Conservation (phyloP, 768 basidiomycete species). For the Tylopilus vinaceipallidus region DNA sequence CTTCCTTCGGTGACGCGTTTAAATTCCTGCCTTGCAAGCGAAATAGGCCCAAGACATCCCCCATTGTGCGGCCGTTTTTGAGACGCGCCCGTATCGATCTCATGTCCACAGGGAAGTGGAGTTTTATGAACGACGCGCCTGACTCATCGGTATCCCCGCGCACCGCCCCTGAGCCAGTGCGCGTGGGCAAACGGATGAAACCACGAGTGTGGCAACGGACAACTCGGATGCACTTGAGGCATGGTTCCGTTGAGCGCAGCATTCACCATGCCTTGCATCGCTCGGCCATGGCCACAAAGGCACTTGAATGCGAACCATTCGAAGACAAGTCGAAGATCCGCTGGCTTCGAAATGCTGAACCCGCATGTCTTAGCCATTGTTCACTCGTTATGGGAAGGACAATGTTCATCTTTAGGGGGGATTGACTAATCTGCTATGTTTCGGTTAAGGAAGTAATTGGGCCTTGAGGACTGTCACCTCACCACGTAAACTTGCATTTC, state of each 20-base stretch:
- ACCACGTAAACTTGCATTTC: conserved; percentile 25
- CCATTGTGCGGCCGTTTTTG: conserved; percentile 17
- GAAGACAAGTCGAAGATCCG: conserved; percentile 18
- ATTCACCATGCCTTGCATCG: conserved; percentile 6
- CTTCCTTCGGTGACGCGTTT: conserved; percentile 31
- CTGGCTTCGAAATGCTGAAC: conserved; percentile 6
- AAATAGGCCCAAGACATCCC: conserved; percentile 23
- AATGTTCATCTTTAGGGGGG: conserved; percentile 23
- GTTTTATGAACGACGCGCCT: conserved; percentile 15
- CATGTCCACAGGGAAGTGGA: conserved; percentile 22
- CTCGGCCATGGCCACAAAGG: conserved; percentile 17
- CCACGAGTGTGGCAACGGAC: conserved; percentile 21
- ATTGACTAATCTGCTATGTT: conserved; percentile 18
- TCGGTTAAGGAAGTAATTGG: conserved; percentile 21
- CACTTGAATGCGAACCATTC: conserved; percentile 15
- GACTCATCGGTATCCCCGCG: conserved; percentile 13
- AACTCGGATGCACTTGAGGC: conserved; percentile 15
- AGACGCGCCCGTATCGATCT: conserved; percentile 16
- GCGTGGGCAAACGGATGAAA: conserved; percentile 14
- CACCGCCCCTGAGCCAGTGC: conserved; percentile 13
- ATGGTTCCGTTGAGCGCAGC: conserved; percentile 9
- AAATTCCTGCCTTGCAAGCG: conserved; percentile 30
- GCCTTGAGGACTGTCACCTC: conserved; percentile 11
- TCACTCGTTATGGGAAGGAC: conserved; percentile 31
- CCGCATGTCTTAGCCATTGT: conserved; percentile 29